phyloP scores from a whole-genome alignment of 345 rosid genomes.

The Eucalyptus coolabah region DNA sequence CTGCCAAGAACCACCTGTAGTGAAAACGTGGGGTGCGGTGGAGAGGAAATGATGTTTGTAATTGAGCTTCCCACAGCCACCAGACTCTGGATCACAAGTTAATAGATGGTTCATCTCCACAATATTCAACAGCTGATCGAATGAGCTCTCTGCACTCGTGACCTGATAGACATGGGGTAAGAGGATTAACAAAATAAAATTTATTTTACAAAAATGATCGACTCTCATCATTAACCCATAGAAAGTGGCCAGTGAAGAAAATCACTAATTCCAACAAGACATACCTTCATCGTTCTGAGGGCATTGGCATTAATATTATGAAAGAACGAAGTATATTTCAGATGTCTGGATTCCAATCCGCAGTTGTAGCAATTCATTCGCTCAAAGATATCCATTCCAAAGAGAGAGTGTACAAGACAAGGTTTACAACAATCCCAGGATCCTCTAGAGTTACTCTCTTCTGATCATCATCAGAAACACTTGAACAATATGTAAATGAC shows the following conservation, averaged over 20 bases:
- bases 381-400: slow-evolving; percentile 87
- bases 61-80: slow-evolving; percentile 89
- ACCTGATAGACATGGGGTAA: slow-evolving; percentile 25
- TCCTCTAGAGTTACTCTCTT: slow-evolving; percentile 45
- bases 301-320: slow-evolving; percentile 91
- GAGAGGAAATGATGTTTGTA: slow-evolving; percentile 69
- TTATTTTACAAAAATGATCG: not conserved
- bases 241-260: not conserved
- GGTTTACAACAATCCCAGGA: slow-evolving; percentile 83
- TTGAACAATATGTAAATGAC: slow-evolving; percentile 51
- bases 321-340: slow-evolving; percentile 88
- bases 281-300: slow-evolving; percentile 83
- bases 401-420: slow-evolving; percentile 80
- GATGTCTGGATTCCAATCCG: slow-evolving; percentile 73
- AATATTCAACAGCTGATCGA: slow-evolving; percentile 63
- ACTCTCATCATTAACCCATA: not conserved
- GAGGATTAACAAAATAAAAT: not conserved
- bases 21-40: slow-evolving; percentile 67
- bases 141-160: slow-evolving; percentile 59
- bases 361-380: slow-evolving; percentile 73
- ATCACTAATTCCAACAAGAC: not conserved
- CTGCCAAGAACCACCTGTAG: slow-evolving; percentile 42
- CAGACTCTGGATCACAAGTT: slow-evolving; percentile 75
- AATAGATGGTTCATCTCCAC: slow-evolving; percentile 90
- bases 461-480: slow-evolving; percentile 48